Percentiles rank a stretch among this genome's conserved stretches.
These are phyloP conservation scores for Barnettozyma wickerhamii DNA, from an alignment of 805 yeast species.

Conservation along the genomic window DNA sequence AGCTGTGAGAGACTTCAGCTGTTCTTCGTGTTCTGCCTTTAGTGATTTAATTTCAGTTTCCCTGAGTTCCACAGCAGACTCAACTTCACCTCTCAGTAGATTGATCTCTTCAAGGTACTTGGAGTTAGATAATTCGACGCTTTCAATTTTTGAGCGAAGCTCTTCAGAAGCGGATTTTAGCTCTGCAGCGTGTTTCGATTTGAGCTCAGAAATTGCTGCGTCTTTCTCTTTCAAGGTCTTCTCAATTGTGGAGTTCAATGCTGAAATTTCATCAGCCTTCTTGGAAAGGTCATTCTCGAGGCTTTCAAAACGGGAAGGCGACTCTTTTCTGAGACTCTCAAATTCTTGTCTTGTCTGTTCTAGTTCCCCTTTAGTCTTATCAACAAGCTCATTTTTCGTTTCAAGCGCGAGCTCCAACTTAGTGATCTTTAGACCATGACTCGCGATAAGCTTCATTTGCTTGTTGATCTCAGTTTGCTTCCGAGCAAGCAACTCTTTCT, in stretches of 20 bases:
- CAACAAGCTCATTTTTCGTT: background rate
- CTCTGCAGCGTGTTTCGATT: slow-evolving; percentile 1
- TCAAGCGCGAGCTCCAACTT: background rate
- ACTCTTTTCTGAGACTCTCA: background rate
- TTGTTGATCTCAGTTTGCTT: slow-evolving; percentile 5
- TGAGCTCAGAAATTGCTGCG: slow-evolving; percentile 6
- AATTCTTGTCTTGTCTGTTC: background rate
- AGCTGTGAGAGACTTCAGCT: background rate
- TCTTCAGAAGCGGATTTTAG: background rate
- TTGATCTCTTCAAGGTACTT: background rate
- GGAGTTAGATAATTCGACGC: background rate
- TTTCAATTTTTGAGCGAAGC: background rate
- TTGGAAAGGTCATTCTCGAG: background rate
- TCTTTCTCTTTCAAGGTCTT: slow-evolving; percentile 2
- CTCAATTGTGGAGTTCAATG: slow-evolving; percentile 10
- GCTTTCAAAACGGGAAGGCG: background rate
- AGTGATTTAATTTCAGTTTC: background rate
- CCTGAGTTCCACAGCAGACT: background rate
- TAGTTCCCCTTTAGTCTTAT: background rate
- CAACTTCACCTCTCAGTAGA: background rate
- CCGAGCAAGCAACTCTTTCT: background rate
- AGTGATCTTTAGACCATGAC: background rate
- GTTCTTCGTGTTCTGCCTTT: slow-evolving; percentile 1
- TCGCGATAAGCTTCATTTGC: background rate
- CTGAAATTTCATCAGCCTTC: slow-evolving; percentile 5